Base-by-base conservation (phyloP, 345 rosid genomes). In the Eucalyptus sp. region DNA sequence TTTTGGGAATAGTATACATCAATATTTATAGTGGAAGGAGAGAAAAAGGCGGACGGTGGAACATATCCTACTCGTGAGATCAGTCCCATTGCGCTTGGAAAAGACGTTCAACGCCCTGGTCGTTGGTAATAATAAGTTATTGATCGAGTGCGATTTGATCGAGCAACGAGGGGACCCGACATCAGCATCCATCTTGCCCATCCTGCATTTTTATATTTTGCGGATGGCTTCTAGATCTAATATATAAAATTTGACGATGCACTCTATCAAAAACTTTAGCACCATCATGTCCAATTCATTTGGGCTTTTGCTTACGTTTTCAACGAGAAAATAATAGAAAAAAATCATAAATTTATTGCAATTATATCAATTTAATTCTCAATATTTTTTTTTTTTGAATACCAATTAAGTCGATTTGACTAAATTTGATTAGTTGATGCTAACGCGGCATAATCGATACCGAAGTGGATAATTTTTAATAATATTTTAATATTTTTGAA, bases 281-380 rank as follows among this genome's bases (percentile, higher is more conserved):
- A 68, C 2, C 2, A 56, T 22, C 13, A 9, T 22, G 62, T 56
- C 29, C 62, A 22, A 10, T 24, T 24, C 29, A 25, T 56, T 56
- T 0, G 13, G 29, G 24, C 13, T 56, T 4, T 24, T 56, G 5
- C 6, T 1, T 14, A n/a, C 31, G 22, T 31, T 33, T 66, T 8
- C 7, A 20, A 8, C 4, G 1, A 13, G 4, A 62, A 3, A 29
- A 62, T 62, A 29, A 25, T 12, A 1, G 37, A 27, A 5, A 62
- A 0, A 5, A 62, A 0, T 27, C 16, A 62, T 62, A 6, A 62
- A 62, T 5, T 25, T 60, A 60, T 60, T 60, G 6, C 6, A 9
- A 56, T 9, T 22, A 9, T 56, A 22, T 0, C 3, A 60, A 60
- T 60, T 60, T 1, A 60, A 6, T 60, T 4, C 0, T 0, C 0